These are phyloP conservation scores for Trapa bicornis DNA, from an alignment of 345 rosid genomes.

Conservation along the genomic window DNA sequence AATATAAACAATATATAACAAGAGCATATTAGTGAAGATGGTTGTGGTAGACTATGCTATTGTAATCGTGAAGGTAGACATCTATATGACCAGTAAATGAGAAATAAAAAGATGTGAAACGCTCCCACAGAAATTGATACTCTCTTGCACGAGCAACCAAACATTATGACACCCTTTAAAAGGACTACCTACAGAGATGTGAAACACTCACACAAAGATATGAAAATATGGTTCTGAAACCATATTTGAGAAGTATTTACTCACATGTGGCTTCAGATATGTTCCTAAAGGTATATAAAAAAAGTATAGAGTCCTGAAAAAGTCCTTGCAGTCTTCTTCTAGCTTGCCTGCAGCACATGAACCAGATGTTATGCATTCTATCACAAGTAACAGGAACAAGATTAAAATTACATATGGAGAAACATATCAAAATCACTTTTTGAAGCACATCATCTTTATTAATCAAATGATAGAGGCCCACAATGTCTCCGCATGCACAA, in stretches of 20 bases:
- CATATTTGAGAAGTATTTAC: conserved; percentile 12
- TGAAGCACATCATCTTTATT: conserved; percentile 40
- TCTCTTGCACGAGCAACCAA: conserved; percentile 92
- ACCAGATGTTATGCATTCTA: background rate
- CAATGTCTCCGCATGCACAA: conserved; percentile 92
- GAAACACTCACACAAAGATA: no score
- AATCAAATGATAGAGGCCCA: conserved; percentile 45
- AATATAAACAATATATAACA: background rate
- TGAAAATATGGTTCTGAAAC: no score
- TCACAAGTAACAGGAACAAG: background rate
- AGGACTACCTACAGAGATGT: conserved; percentile 52
- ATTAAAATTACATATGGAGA: background rate
- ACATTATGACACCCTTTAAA: conserved; percentile 86
- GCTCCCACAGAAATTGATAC: conserved; percentile 55
- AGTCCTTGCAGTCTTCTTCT: conserved; percentile 30
- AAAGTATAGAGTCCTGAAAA: conserved; percentile 42
- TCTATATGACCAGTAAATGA: conserved; percentile 76
- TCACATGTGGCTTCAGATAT: conserved; percentile 67
- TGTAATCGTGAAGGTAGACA: conserved; percentile 11
- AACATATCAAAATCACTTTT: background rate
- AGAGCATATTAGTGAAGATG: no score
- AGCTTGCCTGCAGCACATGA: conserved; percentile 32
- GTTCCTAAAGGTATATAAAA: conserved; percentile 51
- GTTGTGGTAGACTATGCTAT: background rate
- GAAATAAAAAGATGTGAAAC: conserved; percentile 67